Conservation (phyloP, 2,329 filamentous ascomycete species). For the Tolypocladium guangdongense region DNA sequence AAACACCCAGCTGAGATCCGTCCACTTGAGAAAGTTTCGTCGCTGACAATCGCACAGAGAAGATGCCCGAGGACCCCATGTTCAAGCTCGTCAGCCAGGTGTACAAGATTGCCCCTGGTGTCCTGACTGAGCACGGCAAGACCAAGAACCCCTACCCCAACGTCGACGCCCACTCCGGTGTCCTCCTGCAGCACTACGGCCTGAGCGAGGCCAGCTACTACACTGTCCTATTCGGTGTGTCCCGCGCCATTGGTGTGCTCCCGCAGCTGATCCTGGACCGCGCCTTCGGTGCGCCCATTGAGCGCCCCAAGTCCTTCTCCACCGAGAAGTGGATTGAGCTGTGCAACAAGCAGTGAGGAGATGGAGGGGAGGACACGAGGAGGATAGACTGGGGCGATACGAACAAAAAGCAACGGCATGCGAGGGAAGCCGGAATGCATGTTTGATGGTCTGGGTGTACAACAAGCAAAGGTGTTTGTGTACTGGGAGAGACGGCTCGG, state of each 20-base stretch:
- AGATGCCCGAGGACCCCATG: conserved; percentile 95
- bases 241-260: conserved; percentile 93
- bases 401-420: not conserved
- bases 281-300: conserved; percentile 90
- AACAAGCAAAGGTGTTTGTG: conserved; percentile 1
- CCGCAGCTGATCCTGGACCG: conserved; percentile 99
- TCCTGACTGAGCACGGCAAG: conserved; percentile 99
- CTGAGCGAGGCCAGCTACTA: conserved; percentile 99
- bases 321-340: conserved; percentile 95
- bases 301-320: conserved; percentile 98
- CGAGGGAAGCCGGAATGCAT: not conserved
- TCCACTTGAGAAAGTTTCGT: not conserved
- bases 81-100: conserved; percentile 99
- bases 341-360: conserved; percentile 69
- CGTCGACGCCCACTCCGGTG: conserved; percentile 97
- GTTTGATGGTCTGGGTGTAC: conserved; percentile 1
- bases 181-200: conserved; percentile 98
- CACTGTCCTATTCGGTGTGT: conserved; percentile 98
- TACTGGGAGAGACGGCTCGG: conserved; percentile 2
- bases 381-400: not conserved
- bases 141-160: conserved; percentile 99
- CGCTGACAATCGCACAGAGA: conserved; percentile 37
- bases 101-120: conserved; percentile 98
- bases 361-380: not conserved
- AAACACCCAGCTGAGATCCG: not conserved